Evolutionary conservation across 2,329 filamentous ascomycete genomes (phyloP).

Genomic region (Xenosphaeropsis pyriputrescens): DNA sequence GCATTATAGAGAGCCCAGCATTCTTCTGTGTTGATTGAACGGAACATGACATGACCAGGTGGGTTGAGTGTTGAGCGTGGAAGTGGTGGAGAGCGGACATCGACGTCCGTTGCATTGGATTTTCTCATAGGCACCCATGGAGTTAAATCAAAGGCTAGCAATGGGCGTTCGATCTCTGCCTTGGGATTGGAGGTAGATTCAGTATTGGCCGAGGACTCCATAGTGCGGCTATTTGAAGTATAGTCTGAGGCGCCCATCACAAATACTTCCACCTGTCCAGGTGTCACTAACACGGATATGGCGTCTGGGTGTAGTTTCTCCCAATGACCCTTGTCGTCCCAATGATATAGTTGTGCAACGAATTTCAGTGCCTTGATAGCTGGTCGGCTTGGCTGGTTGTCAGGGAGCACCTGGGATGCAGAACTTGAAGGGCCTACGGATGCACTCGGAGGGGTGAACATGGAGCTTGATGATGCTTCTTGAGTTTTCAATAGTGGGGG

Average conservation of each 20-base stretch:
- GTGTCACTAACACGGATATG: constrained; percentile 39
- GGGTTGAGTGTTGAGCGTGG: constrained; percentile 52
- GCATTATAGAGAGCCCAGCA: constrained; percentile 72
- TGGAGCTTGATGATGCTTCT: constrained; percentile 14
- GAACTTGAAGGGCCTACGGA: constrained; percentile 71
- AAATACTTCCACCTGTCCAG: constrained; percentile 44
- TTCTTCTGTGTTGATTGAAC: constrained; percentile 61
- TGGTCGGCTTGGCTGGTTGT: constrained; percentile 22
- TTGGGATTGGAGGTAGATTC: constrained; percentile 6
- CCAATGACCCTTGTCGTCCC: constrained; percentile 46
- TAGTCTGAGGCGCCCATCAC: constrained; percentile 22
- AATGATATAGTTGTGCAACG: constrained; percentile 42
- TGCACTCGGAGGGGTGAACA: constrained; percentile 11
- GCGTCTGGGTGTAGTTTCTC: constrained; percentile 36
- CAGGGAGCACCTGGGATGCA: constrained; percentile 60
- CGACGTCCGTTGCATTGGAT: constrained; percentile 85
- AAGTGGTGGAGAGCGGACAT: constrained; percentile 77
- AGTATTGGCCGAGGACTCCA: constrained; percentile 2
- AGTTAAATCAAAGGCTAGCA: constrained; percentile 70
- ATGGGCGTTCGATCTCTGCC: constrained; percentile 24
- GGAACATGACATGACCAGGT: constrained; percentile 68
- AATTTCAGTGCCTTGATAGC: constrained; percentile 26
- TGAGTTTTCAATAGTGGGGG: no score
- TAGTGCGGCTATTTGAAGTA: constrained; percentile 17
- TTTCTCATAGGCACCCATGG: constrained; percentile 81